These are phyloP conservation scores for Schizosaccharomyces cryophilus DNA, from an alignment of 805 yeast genomes.

Conservation along the genomic window DNA sequence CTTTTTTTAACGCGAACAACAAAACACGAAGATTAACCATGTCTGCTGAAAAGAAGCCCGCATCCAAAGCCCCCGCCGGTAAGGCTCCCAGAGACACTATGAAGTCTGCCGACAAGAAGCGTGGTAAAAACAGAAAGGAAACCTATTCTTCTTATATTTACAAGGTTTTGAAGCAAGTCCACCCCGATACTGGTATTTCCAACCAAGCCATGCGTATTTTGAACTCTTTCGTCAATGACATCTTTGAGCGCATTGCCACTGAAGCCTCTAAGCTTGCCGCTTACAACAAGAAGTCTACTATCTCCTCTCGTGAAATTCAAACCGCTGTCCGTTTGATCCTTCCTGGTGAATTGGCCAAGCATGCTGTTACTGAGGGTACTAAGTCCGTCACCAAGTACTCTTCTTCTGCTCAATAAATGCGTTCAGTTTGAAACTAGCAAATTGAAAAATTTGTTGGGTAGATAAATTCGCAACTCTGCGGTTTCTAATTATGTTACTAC, in stretches of 20 bases:
- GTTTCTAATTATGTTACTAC: too few relatives aligned
- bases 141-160: constrained; percentile 93
- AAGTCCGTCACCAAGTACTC: constrained; percentile 11
- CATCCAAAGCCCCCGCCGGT: constrained; percentile 45
- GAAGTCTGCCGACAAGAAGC: constrained; percentile 61
- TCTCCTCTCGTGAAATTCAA: constrained; percentile 94
- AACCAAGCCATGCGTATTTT: constrained; percentile 95
- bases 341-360: constrained; percentile 97
- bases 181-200: constrained; percentile 95
- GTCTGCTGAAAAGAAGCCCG: constrained; percentile 36
- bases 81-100: constrained; percentile 94
- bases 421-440: too few relatives aligned
- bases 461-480: too few relatives aligned
- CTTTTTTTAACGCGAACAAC: too few relatives aligned
- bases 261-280: constrained; percentile 98
- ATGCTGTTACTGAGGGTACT: constrained; percentile 84
- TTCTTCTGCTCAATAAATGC: constrained; percentile 5
- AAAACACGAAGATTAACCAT: background rate
- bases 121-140: constrained; percentile 89
- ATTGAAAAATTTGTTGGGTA: too few relatives aligned
- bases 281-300: constrained; percentile 93
- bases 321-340: constrained; percentile 94
- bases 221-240: constrained; percentile 91
- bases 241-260: constrained; percentile 90
- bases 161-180: constrained; percentile 92